A percentile compares a stretch with the other conserved stretches of the same genome.
Evolutionary conservation across 2,329 filamentous ascomycete species (phyloP).

Genomic region (Alternaria postmessia): DNA sequence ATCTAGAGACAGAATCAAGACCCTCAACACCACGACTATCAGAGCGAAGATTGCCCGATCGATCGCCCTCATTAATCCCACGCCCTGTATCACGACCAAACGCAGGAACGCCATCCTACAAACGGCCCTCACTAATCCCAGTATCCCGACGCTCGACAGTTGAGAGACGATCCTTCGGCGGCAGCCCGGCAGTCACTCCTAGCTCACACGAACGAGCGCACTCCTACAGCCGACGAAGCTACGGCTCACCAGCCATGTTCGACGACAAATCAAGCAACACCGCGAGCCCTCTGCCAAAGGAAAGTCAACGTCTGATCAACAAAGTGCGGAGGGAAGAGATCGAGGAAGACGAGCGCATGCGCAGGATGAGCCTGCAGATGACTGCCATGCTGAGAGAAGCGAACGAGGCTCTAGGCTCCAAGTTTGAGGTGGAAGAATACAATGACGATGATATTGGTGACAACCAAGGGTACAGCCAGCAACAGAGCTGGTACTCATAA

Average conservation of each 20-base stretch:
- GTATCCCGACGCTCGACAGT: slow-evolving; percentile 52
- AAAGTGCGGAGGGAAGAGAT: slow-evolving; percentile 75
- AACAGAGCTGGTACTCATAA: slow-evolving; percentile 5
- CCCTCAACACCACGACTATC: slow-evolving; percentile 52
- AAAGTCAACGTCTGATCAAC: slow-evolving; percentile 78
- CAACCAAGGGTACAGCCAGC: slow-evolving; percentile 2
- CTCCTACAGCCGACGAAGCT: slow-evolving; percentile 43
- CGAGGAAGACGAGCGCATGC: slow-evolving; percentile 80
- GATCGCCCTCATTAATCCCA: slow-evolving; percentile 47
- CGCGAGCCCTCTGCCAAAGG: slow-evolving; percentile 58
- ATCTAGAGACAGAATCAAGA: slow-evolving; percentile 64
- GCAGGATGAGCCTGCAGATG: slow-evolving; percentile 79
- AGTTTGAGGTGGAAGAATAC: slow-evolving; percentile 50
- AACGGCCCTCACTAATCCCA: slow-evolving; percentile 54
- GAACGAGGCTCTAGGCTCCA: slow-evolving; percentile 76
- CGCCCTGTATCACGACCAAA: slow-evolving; percentile 40
- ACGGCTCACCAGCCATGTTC: slow-evolving; percentile 39
- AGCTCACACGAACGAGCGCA: slow-evolving; percentile 28
- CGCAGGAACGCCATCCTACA: slow-evolving; percentile 26
- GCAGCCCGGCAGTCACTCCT: slow-evolving; percentile 18
- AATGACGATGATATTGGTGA: slow-evolving; percentile 29
- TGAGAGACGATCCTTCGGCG: slow-evolving; percentile 30
- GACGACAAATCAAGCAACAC: slow-evolving; percentile 29
- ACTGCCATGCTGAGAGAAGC: slow-evolving; percentile 90
- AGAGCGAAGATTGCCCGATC: slow-evolving; percentile 39